phyloP scores from a whole-genome alignment of 306 rosid genomes.

The Cicer cuneatum region DNA sequence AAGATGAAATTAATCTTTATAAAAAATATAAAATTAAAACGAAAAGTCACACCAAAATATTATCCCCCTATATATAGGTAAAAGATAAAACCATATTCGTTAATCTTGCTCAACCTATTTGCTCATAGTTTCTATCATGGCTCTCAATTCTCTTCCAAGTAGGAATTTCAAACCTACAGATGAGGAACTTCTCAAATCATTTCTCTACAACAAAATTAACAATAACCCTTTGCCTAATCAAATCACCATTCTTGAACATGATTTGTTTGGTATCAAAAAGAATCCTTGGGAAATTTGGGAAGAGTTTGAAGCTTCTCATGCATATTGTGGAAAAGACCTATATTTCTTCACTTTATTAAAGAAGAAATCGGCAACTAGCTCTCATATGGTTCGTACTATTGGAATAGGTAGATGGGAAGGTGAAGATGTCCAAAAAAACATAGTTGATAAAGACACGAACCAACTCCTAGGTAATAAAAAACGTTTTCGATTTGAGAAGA shows the following conservation, averaged over 20 bases:
- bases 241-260: slow-evolving; percentile 7
- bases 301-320: not conserved
- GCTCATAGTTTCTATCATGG: not conserved
- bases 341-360: slow-evolving; percentile 26
- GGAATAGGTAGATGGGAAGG: slow-evolving; percentile 37
- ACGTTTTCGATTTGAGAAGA: slow-evolving; percentile 33
- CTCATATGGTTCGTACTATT: slow-evolving; percentile 12
- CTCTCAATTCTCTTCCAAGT: not conserved
- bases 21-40: no score
- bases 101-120: no score
- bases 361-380: not conserved
- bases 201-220: slow-evolving; percentile 11
- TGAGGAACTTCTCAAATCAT: slow-evolving; percentile 2
- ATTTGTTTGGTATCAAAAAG: not conserved
- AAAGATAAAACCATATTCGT: no score
- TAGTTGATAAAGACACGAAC: not conserved
- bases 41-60: no score
- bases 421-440: not conserved
- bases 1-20: no score
- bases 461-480: not conserved
- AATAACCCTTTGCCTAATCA: not conserved
- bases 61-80: no score
- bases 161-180: not conserved
- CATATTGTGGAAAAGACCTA: not conserved
- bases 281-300: slow-evolving; percentile 41